Evolutionary conservation across 768 basidiomycete genomes (phyloP).

Genomic region (Boletus pseudopeckii): DNA sequence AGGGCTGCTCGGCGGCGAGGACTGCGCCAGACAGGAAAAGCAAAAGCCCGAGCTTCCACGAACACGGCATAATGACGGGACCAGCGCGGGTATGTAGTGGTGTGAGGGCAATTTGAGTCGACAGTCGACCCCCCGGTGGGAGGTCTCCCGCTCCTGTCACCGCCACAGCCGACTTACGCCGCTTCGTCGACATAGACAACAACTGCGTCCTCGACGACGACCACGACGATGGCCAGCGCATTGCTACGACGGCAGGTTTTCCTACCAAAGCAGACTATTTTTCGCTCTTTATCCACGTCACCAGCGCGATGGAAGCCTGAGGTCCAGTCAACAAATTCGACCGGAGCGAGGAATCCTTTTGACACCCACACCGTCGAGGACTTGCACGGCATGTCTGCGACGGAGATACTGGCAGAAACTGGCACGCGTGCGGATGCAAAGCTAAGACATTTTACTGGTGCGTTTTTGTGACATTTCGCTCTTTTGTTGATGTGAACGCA

Average conservation of each 20-base stretch:
- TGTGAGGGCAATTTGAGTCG: slow-evolving; percentile 5
- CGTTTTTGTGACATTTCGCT: slow-evolving; percentile 20
- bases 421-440: slow-evolving; percentile 68
- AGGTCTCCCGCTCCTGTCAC: slow-evolving; percentile 16
- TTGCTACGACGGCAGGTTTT: slow-evolving; percentile 59
- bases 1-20: slow-evolving; percentile 49
- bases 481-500: slow-evolving; percentile 7
- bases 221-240: slow-evolving; percentile 57
- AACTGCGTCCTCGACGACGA: slow-evolving; percentile 24
- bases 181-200: background rate
- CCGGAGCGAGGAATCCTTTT: slow-evolving; percentile 45
- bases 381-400: slow-evolving; percentile 72
- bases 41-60: background rate
- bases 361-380: slow-evolving; percentile 81
- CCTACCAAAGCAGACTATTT: slow-evolving; percentile 29
- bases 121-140: slow-evolving; percentile 22
- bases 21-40: slow-evolving; percentile 5
- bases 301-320: slow-evolving; percentile 20
- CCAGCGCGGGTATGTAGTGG: background rate
- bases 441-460: slow-evolving; percentile 93
- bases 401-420: slow-evolving; percentile 77
- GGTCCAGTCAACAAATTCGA: slow-evolving; percentile 25
- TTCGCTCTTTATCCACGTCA: slow-evolving; percentile 28
- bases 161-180: slow-evolving; percentile 30
- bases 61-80: background rate